Conservation (phyloP, 1,284 basidiomycete genomes). For the Inonotus obliquus region DNA sequence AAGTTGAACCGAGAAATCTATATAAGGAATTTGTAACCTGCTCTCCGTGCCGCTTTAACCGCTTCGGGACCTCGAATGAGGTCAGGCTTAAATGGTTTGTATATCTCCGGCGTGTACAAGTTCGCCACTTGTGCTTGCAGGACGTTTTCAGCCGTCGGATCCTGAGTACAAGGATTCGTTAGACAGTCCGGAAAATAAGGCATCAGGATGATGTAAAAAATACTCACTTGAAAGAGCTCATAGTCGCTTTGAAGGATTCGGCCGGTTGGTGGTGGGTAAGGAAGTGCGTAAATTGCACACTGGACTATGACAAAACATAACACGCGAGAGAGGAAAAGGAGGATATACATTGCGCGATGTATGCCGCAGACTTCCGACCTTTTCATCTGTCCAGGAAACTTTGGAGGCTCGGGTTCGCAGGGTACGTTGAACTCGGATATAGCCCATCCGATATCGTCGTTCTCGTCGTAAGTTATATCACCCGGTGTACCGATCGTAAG, state of each 20-base stretch:
- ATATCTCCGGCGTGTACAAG: not conserved
- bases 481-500: not conserved
- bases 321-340: not conserved
- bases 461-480: not conserved
- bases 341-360: not conserved
- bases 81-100: not conserved
- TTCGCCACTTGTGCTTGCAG: not conserved
- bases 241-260: not conserved
- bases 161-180: not conserved
- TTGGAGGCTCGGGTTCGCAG: not conserved
- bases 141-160: not conserved
- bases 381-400: not conserved
- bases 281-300: not conserved
- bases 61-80: constrained; percentile 7
- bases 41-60: constrained; percentile 6
- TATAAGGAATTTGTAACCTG: not conserved
- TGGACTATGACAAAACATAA: not conserved
- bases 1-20: not conserved
- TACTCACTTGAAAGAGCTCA: not conserved
- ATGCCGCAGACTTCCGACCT: not conserved
- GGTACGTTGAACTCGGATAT: not conserved
- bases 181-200: not conserved
- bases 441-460: not conserved
- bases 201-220: not conserved
- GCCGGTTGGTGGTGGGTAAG: not conserved